These are phyloP conservation scores for Hansenula lynferdii DNA, from an alignment of 1,139 yeast species.

Conservation along the genomic window DNA sequence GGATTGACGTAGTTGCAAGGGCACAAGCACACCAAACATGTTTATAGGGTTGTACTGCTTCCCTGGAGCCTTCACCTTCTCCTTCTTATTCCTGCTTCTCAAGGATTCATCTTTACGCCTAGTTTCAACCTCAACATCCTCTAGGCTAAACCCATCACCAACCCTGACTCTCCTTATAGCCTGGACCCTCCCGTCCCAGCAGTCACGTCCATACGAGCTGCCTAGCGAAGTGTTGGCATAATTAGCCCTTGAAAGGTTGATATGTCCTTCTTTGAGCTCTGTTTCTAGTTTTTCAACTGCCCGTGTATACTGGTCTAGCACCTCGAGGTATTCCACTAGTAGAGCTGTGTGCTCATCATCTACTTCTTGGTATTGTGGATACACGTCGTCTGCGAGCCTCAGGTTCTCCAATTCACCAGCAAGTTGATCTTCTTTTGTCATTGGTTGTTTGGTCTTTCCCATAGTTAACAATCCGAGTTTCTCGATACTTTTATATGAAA, in stretches of 20 bases:
- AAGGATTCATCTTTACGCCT: background rate
- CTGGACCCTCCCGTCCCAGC: conserved; percentile 25
- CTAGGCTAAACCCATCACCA: conserved; percentile 3
- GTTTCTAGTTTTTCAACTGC: conserved; percentile 3
- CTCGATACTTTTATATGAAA: too few species aligned
- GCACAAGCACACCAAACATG: conserved; percentile 49
- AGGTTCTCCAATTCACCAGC: too few species aligned
- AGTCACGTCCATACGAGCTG: conserved; percentile 23
- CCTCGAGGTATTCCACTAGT: conserved; percentile 8
- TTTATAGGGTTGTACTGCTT: conserved; percentile 34
- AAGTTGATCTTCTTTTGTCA: too few species aligned
- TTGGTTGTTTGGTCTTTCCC: too few species aligned
- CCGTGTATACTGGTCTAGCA: conserved; percentile 11
- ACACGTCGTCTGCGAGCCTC: conserved; percentile 17
- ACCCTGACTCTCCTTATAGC: conserved; percentile 15
- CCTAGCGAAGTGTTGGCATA: conserved; percentile 16
- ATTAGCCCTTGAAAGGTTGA: conserved; percentile 28
- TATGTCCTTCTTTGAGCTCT: conserved; percentile 21
- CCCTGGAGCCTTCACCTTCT: background rate
- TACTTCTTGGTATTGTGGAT: conserved; percentile 6
- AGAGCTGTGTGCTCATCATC: background rate
- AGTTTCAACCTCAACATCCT: background rate
- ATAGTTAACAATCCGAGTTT: too few species aligned
- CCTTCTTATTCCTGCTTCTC: background rate
- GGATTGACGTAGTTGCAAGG: conserved; percentile 35